These are phyloP conservation scores for Panicum hallii DNA, from an alignment of 202 grass and related monocot species.

Conservation along the genomic window DNA sequence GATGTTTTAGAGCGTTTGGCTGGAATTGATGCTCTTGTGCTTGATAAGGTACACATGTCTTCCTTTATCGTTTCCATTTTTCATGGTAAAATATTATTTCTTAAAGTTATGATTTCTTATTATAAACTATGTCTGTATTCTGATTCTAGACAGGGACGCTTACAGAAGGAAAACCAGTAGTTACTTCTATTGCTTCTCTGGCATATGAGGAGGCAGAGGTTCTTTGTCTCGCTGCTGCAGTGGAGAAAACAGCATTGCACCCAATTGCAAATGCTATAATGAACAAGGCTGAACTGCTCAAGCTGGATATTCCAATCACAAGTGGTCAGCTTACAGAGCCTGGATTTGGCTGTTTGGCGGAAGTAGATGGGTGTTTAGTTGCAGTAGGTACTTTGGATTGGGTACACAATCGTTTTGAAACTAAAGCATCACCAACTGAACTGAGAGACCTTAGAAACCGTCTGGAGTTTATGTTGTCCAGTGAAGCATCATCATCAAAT, in stretches of 20 bases:
- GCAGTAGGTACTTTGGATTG: slow-evolving; percentile 87
- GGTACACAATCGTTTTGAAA: slow-evolving; percentile 81
- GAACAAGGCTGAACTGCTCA: slow-evolving; percentile 72
- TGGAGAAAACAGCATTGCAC: slow-evolving; percentile 95
- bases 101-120: background rate
- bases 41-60: slow-evolving; percentile 73
- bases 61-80: slow-evolving; percentile 34
- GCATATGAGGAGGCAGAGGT: slow-evolving; percentile 65
- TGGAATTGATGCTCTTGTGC: slow-evolving; percentile 74
- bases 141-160: slow-evolving; percentile 78
- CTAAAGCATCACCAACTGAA: slow-evolving; percentile 54
- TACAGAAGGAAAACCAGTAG: slow-evolving; percentile 93
- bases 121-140: slow-evolving; percentile 27
- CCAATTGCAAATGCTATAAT: slow-evolving; percentile 96
- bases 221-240: slow-evolving; percentile 88
- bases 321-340: slow-evolving; percentile 85
- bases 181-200: slow-evolving; percentile 81
- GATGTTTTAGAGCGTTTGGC: slow-evolving; percentile 96
- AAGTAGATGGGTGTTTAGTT: slow-evolving; percentile 87
- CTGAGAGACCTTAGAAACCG: slow-evolving; percentile 63
- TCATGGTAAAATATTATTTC: background rate
- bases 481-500: slow-evolving; percentile 56
- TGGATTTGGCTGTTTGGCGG: slow-evolving; percentile 93
- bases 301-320: slow-evolving; percentile 74
- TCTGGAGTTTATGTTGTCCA: slow-evolving; percentile 56